Percentiles rank a stretch among this genome's conserved stretches.
These are phyloP conservation scores for Exsudoporus frostii DNA, from an alignment of 768 basidiomycete species.

Conservation along the genomic window DNA sequence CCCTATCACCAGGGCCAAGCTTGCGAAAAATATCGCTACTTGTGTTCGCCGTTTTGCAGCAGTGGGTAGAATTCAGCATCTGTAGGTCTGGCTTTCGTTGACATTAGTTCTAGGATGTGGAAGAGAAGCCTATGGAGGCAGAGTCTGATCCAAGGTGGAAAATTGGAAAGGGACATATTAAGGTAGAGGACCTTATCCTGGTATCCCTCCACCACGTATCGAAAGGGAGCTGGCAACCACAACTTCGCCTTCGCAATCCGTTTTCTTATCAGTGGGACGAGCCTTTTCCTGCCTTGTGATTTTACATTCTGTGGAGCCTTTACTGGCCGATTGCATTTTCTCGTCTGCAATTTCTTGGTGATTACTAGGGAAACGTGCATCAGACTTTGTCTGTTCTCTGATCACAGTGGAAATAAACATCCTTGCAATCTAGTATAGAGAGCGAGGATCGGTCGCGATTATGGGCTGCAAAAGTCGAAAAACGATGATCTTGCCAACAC, in stretches of 20 bases:
- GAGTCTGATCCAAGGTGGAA: conserved; percentile 60
- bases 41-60: conserved; percentile 67
- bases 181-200: conserved; percentile 63
- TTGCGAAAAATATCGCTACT: conserved; percentile 79
- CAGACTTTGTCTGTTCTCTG: not conserved
- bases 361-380: too few species aligned
- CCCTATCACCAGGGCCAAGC: conserved; percentile 71
- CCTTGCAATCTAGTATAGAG: not conserved
- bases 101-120: conserved; percentile 42
- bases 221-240: conserved; percentile 80
- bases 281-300: conserved; percentile 2
- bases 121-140: conserved; percentile 55
- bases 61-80: conserved; percentile 33
- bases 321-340: not conserved
- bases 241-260: conserved; percentile 48
- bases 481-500: not conserved
- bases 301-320: not conserved
- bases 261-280: conserved; percentile 1
- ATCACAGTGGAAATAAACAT: not conserved
- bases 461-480: not conserved
- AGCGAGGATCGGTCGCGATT: not conserved
- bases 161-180: conserved; percentile 56
- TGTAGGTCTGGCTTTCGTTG: not conserved
- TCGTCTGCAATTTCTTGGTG: not conserved
- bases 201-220: conserved; percentile 83